Evolutionary conservation across 345 rosid genomes (phyloP), one percentile per base, ranked within the genome.

Genomic region (Mallotus nudiflorus): DNA sequence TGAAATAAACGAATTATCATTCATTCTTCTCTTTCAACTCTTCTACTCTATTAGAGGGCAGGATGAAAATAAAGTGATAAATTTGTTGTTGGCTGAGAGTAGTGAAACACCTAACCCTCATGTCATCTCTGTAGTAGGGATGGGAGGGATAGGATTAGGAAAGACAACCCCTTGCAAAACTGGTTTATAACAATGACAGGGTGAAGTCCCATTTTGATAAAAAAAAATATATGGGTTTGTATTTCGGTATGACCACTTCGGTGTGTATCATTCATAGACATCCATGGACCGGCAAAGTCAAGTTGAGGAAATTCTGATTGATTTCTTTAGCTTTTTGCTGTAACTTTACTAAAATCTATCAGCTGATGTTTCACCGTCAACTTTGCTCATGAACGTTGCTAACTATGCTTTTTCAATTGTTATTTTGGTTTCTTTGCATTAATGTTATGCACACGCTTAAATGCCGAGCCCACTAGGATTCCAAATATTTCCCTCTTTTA

Each of bases 161-260:
- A n/a, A n/a, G n/a, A n/a, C n/a, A n/a, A n/a, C n/a, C n/a, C n/a
- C n/a, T n/a, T n/a, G n/a, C n/a, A n/a, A n/a, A n/a, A n/a, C n/a
- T n/a, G n/a, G n/a, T n/a, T n/a, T n/a, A n/a, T n/a, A n/a, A n/a
- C n/a, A n/a, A n/a, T n/a, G n/a, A n/a, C n/a, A n/a, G n/a, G n/a
- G n/a, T n/a, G n/a, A n/a, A n/a, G n/a, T n/a, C n/a, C n/a, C n/a
- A n/a, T n/a, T n/a, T n/a, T n/a, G n/a, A n/a, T n/a, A n/a, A n/a
- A n/a, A n/a, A n/a, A n/a, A n/a, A n/a, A n/a, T n/a, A n/a, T n/a
- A n/a, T n/a, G n/a, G n/a, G n/a, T n/a, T n/a, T n/a, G n/a, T n/a
- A n/a, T n/a, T n/a, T n/a, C n/a, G 99, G 99, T 89, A 78, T 39
- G 25, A 5, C 6, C 19, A n/a, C n/a, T n/a, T 33, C 48, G 10